Evolutionary conservation across 2,329 filamentous ascomycete genomes (phyloP), one percentile per base, ranked within the genome.

Genomic region (Amylocarpus encephaloides): DNA sequence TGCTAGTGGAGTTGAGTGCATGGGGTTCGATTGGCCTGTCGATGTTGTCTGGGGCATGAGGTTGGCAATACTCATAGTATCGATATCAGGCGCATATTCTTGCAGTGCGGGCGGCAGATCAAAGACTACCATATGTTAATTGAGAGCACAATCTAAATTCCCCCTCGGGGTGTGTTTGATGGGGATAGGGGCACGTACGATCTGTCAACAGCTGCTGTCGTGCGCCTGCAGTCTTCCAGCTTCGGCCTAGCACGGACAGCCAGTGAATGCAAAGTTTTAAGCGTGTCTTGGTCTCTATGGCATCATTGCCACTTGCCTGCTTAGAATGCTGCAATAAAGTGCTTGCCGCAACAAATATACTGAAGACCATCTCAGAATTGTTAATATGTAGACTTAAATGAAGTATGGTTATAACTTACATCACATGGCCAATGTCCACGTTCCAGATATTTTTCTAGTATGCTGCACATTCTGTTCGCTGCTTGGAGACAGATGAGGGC

Each of bases 181-280:
- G 15, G 15, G 22, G 22, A 7, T 26, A 26, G 22, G 22, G 15
- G 5, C n/a, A 55, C 61, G 56, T 53, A 64, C 62, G 52, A 22
- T 64, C 61, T 48, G 54, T 50, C 5, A 65, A 54, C 16, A 64
- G 19, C 36, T 65, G 59, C 26, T 63, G 59, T 6, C 62, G 55
- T 29, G 58, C 56, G 32, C 61, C 61, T 36, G 62, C 63, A 53
- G 48, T 64, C 35, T 65, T 64, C 63, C 63, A 65, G 18, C 54
- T 61, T 42, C 56, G 63, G 2, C 60, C 61, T 9, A 65, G 51
- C 13, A 60, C 49, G 11, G 59, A 62, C n/a, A 65, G 56, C 63
- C 63, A 65, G 40, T 59, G 56, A 16, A 65, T 60, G 38, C 63
- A 65, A 5, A 62, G 53, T 30, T 58, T 57, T 15, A 65, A 49